These are phyloP conservation scores for Fusarium sp. DNA, from an alignment of 2,329 filamentous ascomycete genomes.

Conservation along the genomic window DNA sequence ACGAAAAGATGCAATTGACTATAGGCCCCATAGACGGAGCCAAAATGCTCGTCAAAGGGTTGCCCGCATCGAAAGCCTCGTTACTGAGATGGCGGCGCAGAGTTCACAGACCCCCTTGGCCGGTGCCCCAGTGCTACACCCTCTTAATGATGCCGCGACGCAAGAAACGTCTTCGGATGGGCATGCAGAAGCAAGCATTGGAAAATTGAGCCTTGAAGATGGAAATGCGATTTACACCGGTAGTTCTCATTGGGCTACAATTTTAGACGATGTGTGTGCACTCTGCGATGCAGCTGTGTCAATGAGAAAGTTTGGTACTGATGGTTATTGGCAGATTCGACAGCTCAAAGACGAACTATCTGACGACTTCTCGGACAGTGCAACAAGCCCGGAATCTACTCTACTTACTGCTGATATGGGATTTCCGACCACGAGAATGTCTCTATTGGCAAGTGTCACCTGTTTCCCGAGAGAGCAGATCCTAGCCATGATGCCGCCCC, in stretches of 20 bases:
- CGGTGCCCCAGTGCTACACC: not conserved
- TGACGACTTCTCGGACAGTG: not conserved
- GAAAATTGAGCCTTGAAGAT: not conserved
- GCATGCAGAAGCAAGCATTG: not conserved
- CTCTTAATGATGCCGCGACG: no score
- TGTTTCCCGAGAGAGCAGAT: conserved; percentile 19
- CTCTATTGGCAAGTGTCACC: not conserved
- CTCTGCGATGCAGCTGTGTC: not conserved
- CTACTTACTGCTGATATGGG: not conserved
- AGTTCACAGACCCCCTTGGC: not conserved
- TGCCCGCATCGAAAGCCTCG: conserved; percentile 28
- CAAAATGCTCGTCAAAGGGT: conserved; percentile 30
- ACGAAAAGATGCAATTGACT: conserved; percentile 30
- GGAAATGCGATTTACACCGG: conserved; percentile 9
- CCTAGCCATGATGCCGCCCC: conserved; percentile 23
- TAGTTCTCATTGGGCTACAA: conserved; percentile 24
- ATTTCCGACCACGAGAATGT: not conserved
- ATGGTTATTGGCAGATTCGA: not conserved
- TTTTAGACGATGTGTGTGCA: conserved; percentile 13
- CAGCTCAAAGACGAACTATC: not conserved
- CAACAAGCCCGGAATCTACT: not conserved
- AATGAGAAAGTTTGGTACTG: not conserved
- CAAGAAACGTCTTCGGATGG: not conserved
- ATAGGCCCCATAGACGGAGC: conserved; percentile 14
- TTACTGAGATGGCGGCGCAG: conserved; percentile 23